Evolutionary conservation across 1,284 basidiomycete genomes (phyloP).

Genomic region (Phellinidium pouzarii): DNA sequence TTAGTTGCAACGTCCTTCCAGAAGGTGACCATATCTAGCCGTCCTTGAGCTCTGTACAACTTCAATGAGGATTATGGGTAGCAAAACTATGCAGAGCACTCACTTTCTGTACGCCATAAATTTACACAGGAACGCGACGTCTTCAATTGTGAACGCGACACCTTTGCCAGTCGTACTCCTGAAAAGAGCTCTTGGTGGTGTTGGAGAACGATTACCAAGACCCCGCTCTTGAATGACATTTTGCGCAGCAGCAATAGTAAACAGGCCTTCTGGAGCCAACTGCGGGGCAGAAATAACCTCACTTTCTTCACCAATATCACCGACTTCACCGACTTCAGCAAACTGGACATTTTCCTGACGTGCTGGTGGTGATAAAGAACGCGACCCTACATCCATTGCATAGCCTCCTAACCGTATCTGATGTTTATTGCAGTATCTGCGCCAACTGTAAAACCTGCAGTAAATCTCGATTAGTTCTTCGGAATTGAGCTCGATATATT

Average conservation of each 20-base stretch:
- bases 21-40: slow-evolving; percentile 73
- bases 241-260: slow-evolving; percentile 39
- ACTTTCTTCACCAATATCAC: slow-evolving; percentile 36
- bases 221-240: slow-evolving; percentile 35
- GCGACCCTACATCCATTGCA: slow-evolving; percentile 53
- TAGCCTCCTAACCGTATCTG: slow-evolving; percentile 78
- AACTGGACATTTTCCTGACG: slow-evolving; percentile 35
- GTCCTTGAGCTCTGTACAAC: slow-evolving; percentile 44
- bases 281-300: slow-evolving; percentile 19
- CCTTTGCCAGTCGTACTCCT: slow-evolving; percentile 81
- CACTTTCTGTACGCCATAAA: slow-evolving; percentile 69
- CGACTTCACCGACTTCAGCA: slow-evolving; percentile 32
- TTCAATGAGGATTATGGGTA: slow-evolving; percentile 20
- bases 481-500: slow-evolving; percentile 10
- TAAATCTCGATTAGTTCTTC: neutral
- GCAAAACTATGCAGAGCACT: slow-evolving; percentile 22
- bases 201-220: slow-evolving; percentile 57
- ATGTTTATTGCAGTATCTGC: slow-evolving; percentile 81
- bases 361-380: slow-evolving; percentile 37
- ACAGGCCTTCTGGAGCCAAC: slow-evolving; percentile 34
- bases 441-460: slow-evolving; percentile 77
- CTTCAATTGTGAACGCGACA: slow-evolving; percentile 76
- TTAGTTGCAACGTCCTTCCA: slow-evolving; percentile 79
- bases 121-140: slow-evolving; percentile 64
- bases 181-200: slow-evolving; percentile 67